These are phyloP conservation scores for Globisporangium spiculum DNA, from an alignment of 352 stramenopile genomes.

Conservation along the genomic window DNA sequence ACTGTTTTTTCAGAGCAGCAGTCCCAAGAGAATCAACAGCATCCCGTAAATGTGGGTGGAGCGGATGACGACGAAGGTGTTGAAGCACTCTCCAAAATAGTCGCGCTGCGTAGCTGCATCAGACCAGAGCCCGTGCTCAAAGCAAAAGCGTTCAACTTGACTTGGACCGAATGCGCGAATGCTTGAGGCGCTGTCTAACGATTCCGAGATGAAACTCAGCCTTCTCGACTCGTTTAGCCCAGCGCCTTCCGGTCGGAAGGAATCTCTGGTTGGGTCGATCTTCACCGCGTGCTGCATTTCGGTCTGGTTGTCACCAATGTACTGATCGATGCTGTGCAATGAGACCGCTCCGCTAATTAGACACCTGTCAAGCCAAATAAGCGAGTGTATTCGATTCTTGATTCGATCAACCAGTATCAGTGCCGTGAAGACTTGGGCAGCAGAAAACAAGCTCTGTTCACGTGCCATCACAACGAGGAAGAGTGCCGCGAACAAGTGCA, in stretches of 20 bases:
- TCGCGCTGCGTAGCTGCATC: too few relatives aligned
- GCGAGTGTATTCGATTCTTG: background rate
- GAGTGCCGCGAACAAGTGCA: background rate
- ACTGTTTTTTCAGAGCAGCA: background rate
- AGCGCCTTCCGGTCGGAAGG: background rate
- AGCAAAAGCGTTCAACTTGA: slow-evolving; percentile 1
- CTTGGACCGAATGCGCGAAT: slow-evolving; percentile 3
- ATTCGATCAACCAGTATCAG: slow-evolving; percentile 4
- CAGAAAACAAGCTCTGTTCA: background rate
- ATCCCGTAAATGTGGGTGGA: too few relatives aligned
- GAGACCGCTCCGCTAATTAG: background rate
- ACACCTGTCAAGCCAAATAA: background rate
- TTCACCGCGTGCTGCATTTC: background rate
- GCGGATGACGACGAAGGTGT: too few relatives aligned
- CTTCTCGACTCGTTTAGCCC: background rate
- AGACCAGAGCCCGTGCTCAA: background rate
- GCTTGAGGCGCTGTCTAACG: background rate
- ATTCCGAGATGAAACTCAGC: background rate
- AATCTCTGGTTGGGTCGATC: background rate
- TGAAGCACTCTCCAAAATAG: too few relatives aligned
- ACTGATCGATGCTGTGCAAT: background rate
- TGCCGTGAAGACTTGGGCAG: background rate
- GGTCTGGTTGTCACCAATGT: background rate
- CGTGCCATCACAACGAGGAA: background rate
- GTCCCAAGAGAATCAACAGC: too few relatives aligned